Evolutionary conservation across 1,284 basidiomycete genomes (phyloP).

Genomic region (Cryptococcus sp.): DNA sequence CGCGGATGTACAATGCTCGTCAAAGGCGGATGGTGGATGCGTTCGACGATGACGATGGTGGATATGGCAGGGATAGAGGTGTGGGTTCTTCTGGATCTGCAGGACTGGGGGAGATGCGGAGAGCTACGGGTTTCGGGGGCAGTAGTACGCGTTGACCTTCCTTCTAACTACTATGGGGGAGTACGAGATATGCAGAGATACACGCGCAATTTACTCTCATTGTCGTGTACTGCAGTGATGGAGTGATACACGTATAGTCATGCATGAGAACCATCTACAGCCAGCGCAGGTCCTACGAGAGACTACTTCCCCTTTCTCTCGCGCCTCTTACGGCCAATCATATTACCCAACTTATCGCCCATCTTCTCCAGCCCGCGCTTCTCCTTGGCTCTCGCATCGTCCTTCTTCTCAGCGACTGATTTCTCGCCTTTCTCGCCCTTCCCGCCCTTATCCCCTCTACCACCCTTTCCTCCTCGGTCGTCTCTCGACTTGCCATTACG

Average conservation of each 20-base stretch:
- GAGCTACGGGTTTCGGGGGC: slow-evolving; percentile 48
- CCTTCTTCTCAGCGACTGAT: slow-evolving; percentile 6
- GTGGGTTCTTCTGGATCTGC: slow-evolving; percentile 15
- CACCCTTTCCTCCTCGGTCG: slow-evolving; percentile 9
- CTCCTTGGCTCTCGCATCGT: slow-evolving; percentile 18
- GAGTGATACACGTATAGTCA: background rate
- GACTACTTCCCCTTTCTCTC: slow-evolving; percentile 42
- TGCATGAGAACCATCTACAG: background rate
- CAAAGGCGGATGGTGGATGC: slow-evolving; percentile 8
- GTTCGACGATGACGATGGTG: slow-evolving; percentile 58
- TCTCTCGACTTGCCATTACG: background rate
- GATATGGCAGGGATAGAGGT: slow-evolving; percentile 18
- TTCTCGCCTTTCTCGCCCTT: slow-evolving; percentile 9
- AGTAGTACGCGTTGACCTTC: slow-evolving; percentile 30
- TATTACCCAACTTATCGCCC: slow-evolving; percentile 47
- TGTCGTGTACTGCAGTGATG: too few species aligned
- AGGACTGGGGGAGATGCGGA: slow-evolving; percentile 29
- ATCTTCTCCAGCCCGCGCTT: slow-evolving; percentile 49
- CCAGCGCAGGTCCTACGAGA: background rate
- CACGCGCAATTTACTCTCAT: too few species aligned
- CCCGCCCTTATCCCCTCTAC: slow-evolving; percentile 9
- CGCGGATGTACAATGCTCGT: slow-evolving; percentile 5
- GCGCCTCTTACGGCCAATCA: slow-evolving; percentile 55
- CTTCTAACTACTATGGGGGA: too few species aligned
- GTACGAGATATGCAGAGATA: too few species aligned